Base-by-base conservation (phyloP, 352 stramenopile species). In the Globisporangium perplexum region DNA sequence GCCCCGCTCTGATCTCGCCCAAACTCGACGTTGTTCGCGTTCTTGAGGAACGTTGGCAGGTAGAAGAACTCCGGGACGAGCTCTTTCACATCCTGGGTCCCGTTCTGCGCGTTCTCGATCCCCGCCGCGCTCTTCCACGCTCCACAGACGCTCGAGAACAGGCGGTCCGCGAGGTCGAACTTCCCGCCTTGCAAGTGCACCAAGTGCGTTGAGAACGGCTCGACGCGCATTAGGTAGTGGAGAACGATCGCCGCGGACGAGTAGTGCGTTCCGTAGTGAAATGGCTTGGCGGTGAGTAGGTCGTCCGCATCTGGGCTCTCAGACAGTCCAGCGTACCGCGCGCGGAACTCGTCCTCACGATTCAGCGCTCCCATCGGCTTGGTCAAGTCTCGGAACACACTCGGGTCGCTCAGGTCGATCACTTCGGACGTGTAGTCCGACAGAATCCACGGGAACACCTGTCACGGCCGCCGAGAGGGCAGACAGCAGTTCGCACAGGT, bases 31-130 rank as follows among this genome's bases (percentile, higher is more conserved):
- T 90, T 63, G 63, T 99, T 98, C 12, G 81, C 57, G 68, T 99
- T 99, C 55, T 88, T 78, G 26, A 99, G 72, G 65, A 99, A 99
- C 15, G 90, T 77, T 24, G 94, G 85, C 28, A 98, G 83, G 41
- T 95, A 97, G 65, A 98, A 99, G 66, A 97, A 99, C 74, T 99
- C 97, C 12, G 97, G 97, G 17, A 92, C 99, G 12, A 99, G 70
- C 65, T 99, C 97, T 72, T 99, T 99, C 15, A 99, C 96, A 68
- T 99, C 97, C 42, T 95, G 91, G 1, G 95, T 95, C 20, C 72
- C 76, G 45, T 84, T 90, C 51, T 88, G 76, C 36, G 73, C 77
- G 20, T 57, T 78, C 53, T 90, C 73, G 35, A 79, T 59, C 0
- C 80, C 77, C 0, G 80, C 77, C 8, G 78, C 76, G 15, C 74